phyloP scores from a whole-genome alignment of 2,329 filamentous ascomycete genomes.

The Scopulariopsis brevicaulis region DNA sequence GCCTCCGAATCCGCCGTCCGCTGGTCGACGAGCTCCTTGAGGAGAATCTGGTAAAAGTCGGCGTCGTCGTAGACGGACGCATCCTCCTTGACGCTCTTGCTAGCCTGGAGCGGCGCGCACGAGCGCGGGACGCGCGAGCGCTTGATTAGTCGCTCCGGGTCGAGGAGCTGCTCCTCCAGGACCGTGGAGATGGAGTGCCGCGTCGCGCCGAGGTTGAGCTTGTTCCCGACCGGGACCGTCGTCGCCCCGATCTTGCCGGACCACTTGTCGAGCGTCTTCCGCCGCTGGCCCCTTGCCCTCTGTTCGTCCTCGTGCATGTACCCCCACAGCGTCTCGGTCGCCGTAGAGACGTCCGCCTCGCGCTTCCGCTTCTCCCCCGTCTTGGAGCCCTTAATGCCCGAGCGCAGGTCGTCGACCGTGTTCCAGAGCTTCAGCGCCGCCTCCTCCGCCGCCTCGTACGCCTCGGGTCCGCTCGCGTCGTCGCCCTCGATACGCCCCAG shows the following conservation, averaged over 20 bases:
- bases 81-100: conserved; percentile 44
- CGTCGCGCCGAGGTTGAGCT: conserved; percentile 44
- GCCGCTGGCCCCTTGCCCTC: conserved; percentile 46
- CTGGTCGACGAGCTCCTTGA: conserved; percentile 89
- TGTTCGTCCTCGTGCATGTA: conserved; percentile 57
- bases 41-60: conserved; percentile 84
- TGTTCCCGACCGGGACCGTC: conserved; percentile 46
- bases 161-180: conserved; percentile 56
- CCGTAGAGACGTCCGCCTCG: conserved; percentile 37
- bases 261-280: conserved; percentile 78
- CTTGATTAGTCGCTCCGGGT: conserved; percentile 55
- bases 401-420: conserved; percentile 59
- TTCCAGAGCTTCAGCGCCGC: conserved; percentile 80
- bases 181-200: conserved; percentile 50
- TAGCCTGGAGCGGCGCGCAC: conserved; percentile 61
- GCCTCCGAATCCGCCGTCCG: conserved; percentile 59
- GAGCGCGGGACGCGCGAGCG: conserved; percentile 62
- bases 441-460: conserved; percentile 67
- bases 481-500: conserved; percentile 32
- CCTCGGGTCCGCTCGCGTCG: conserved; percentile 29
- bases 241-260: conserved; percentile 57
- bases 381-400: conserved; percentile 14
- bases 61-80: conserved; percentile 76
- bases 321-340: conserved; percentile 60
- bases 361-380: conserved; percentile 51